A percentile compares a stretch with the other conserved stretches of the same genome.
phyloP scores from a whole-genome alignment of 768 basidiomycete genomes.

The Xanthoconium purpureum region DNA sequence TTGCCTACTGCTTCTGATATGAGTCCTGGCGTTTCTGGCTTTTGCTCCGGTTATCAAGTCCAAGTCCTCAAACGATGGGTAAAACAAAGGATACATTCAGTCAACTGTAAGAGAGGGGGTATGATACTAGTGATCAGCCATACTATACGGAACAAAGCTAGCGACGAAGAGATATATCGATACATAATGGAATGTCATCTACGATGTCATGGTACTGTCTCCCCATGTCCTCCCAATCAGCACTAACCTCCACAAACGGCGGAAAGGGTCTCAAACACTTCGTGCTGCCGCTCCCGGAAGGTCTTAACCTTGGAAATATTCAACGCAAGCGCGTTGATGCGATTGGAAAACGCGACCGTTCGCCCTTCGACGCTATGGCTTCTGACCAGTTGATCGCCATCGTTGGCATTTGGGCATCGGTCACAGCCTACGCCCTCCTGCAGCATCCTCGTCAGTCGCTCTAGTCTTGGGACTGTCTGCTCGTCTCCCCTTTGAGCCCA shows the following conservation, averaged over 20 bases:
- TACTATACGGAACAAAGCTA: too few species aligned
- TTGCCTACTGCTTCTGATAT: too few species aligned
- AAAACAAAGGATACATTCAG: too few species aligned
- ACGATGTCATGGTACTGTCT: too few species aligned
- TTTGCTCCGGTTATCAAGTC: too few species aligned
- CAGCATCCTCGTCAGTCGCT: slow-evolving; percentile 55
- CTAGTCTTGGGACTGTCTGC: slow-evolving; percentile 47
- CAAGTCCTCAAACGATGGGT: too few species aligned
- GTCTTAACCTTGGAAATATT: slow-evolving; percentile 66
- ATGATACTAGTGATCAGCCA: too few species aligned
- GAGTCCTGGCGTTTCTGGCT: too few species aligned
- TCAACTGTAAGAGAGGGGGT: too few species aligned
- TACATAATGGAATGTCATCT: background rate
- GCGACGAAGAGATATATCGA: background rate
- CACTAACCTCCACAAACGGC: slow-evolving; percentile 21
- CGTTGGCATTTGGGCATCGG: background rate
- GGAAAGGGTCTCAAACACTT: slow-evolving; percentile 59
- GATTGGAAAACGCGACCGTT: slow-evolving; percentile 70
- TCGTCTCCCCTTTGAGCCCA: slow-evolving; percentile 34
- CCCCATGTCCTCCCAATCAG: too few species aligned
- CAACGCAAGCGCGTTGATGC: slow-evolving; percentile 72
- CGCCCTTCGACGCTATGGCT: slow-evolving; percentile 58
- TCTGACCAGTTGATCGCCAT: slow-evolving; percentile 28
- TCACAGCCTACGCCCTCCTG: slow-evolving; percentile 55
- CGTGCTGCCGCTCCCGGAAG: slow-evolving; percentile 68